Evolutionary conservation across 768 basidiomycete genomes (phyloP).

Genomic region (Rhizopogon salebrosus): DNA sequence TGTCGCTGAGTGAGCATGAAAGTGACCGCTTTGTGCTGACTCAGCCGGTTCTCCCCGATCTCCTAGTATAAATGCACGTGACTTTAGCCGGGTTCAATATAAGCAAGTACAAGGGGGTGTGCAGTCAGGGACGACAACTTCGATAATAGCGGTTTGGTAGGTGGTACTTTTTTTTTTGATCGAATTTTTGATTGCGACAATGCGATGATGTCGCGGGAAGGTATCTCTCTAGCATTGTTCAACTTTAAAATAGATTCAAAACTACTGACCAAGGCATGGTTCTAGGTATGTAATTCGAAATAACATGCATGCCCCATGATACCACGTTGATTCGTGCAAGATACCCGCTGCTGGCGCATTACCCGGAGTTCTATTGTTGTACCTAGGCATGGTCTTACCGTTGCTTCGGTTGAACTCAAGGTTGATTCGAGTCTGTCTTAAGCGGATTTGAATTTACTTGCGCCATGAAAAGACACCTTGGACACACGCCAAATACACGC

Average conservation of each 20-base stretch:
- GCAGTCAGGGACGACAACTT: neutral
- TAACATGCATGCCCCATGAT: neutral
- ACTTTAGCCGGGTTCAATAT: no score
- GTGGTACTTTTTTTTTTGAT: no score
- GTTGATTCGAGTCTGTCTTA: no score
- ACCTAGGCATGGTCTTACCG: neutral
- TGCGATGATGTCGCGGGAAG: neutral
- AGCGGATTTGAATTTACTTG: no score
- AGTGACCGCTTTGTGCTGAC: neutral
- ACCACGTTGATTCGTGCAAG: neutral
- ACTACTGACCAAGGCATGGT: neutral
- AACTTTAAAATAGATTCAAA: neutral
- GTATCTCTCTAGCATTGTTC: neutral
- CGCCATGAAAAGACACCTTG: no score
- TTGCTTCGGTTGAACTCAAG: neutral
- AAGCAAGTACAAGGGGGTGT: neutral
- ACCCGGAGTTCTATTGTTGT: neutral
- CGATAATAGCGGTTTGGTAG: neutral
- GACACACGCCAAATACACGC: no score
- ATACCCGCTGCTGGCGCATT: neutral
- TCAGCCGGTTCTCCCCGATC: neutral
- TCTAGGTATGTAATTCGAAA: neutral
- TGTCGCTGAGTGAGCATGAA: neutral
- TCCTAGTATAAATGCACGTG: neutral
- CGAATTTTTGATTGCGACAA: neutral